Conservation (phyloP, 176 grass and related monocot genomes). For the Secale cereale region DNA sequence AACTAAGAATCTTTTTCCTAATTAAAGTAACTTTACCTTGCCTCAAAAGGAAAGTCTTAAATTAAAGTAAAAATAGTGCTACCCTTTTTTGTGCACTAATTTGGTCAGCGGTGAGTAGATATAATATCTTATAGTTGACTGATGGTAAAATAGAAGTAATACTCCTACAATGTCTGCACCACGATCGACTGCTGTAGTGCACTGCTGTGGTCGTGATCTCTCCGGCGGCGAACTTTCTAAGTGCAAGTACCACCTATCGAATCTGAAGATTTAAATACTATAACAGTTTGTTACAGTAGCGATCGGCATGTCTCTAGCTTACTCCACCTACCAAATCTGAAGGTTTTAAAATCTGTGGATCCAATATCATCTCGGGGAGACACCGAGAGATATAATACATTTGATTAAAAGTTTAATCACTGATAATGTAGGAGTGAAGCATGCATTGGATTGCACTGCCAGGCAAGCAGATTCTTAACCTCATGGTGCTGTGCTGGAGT, state of each 20-base stretch:
- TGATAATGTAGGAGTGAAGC: not conserved
- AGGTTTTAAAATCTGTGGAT: not conserved
- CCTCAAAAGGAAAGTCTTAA: too few relatives aligned
- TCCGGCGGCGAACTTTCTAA: not conserved
- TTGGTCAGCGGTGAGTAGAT: not conserved
- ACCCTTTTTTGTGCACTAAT: not conserved
- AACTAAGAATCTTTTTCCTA: too few relatives aligned
- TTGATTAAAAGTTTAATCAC: not conserved
- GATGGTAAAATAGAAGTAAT: not conserved
- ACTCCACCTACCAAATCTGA: not conserved
- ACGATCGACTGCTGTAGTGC: not conserved
- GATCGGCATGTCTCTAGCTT: not conserved
- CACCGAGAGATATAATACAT: too few relatives aligned
- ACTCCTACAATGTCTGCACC: not conserved
- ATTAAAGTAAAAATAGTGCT: too few relatives aligned
- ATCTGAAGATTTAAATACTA: not conserved
- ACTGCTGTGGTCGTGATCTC: not conserved
- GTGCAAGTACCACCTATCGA: not conserved
- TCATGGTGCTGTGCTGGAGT: not conserved
- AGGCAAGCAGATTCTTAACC: not conserved
- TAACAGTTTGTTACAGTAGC: not conserved
- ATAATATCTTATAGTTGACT: not conserved
- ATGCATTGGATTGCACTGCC: not conserved
- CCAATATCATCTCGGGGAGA: not conserved
- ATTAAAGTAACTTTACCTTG: too few relatives aligned